phyloP scores from a whole-genome alignment of 179 eudicot genomes.

The Silene coronaria region DNA sequence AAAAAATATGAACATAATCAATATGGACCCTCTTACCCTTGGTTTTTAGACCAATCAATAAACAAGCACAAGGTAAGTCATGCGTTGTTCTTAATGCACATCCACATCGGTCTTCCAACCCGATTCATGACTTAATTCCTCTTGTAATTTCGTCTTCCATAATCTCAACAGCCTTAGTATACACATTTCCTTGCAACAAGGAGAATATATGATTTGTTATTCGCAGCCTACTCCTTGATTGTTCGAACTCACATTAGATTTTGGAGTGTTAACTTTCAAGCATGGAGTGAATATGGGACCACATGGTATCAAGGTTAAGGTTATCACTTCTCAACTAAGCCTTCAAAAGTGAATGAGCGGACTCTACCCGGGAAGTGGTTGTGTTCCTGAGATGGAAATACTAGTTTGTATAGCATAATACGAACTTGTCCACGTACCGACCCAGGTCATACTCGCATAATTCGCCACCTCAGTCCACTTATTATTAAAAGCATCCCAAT shows the following conservation, averaged over 20 bases:
- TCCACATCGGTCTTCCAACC: too few species aligned
- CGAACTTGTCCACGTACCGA: neutral
- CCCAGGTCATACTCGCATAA: neutral
- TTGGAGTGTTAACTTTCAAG: neutral
- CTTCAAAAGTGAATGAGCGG: neutral
- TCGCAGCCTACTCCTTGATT: too few species aligned
- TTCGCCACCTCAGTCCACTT: neutral
- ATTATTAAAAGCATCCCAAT: neutral
- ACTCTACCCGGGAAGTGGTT: neutral
- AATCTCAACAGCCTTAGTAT: too few species aligned
- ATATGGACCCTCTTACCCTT: neutral
- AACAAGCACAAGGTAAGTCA: too few species aligned
- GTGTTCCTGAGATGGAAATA: neutral
- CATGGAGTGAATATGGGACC: neutral
- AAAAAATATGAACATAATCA: neutral
- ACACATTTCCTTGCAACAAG: too few species aligned
- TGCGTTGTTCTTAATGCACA: too few species aligned
- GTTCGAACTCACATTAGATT: too few species aligned
- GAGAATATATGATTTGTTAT: too few species aligned
- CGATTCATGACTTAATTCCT: too few species aligned
- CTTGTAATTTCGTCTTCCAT: too few species aligned
- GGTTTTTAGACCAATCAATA: too few species aligned
- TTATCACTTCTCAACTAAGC: neutral
- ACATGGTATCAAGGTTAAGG: neutral
- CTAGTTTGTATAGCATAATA: neutral